Percentiles rank a stretch among this genome's conserved stretches.
Conservation (phyloP, 2,329 filamentous ascomycete genomes). For the Arthrobotrys sphaeroides region DNA sequence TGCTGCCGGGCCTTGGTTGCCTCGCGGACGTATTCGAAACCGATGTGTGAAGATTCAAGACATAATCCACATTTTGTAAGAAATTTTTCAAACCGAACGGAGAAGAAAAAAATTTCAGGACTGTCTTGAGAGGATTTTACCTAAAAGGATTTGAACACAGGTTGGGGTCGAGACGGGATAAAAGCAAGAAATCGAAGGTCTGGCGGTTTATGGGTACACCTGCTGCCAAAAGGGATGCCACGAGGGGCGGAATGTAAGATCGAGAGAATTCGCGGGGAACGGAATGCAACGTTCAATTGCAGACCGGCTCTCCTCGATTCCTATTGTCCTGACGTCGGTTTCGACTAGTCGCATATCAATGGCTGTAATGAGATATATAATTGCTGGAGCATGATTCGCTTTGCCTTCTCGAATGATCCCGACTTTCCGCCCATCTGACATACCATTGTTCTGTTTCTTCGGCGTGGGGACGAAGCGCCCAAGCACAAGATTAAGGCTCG, state of each 20-base stretch:
- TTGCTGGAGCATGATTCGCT: constrained; percentile 18
- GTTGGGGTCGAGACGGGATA: constrained; percentile 1
- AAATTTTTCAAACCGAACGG: constrained; percentile 8
- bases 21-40: constrained; percentile 25
- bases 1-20: constrained; percentile 22
- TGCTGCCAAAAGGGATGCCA: constrained; percentile 41
- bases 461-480: constrained; percentile 41
- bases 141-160: constrained; percentile 23
- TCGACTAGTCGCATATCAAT: constrained; percentile 25
- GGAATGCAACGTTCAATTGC: constrained; percentile 53
- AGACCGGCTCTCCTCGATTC: constrained; percentile 31
- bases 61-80: constrained; percentile 38
- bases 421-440: constrained; percentile 30
- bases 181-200: constrained; percentile 4
- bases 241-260: constrained; percentile 32
- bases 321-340: constrained; percentile 31
- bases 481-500: constrained; percentile 26
- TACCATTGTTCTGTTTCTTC: not conserved
- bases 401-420: constrained; percentile 48
- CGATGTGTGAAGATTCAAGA: constrained; percentile 31
- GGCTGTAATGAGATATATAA: constrained; percentile 40
- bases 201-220: not conserved
- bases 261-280: constrained; percentile 48
- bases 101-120: constrained; percentile 18
- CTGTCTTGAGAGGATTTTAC: constrained; percentile 29